phyloP scores from a whole-genome alignment of 257 asterid species.

The Scutellaria barbata region DNA sequence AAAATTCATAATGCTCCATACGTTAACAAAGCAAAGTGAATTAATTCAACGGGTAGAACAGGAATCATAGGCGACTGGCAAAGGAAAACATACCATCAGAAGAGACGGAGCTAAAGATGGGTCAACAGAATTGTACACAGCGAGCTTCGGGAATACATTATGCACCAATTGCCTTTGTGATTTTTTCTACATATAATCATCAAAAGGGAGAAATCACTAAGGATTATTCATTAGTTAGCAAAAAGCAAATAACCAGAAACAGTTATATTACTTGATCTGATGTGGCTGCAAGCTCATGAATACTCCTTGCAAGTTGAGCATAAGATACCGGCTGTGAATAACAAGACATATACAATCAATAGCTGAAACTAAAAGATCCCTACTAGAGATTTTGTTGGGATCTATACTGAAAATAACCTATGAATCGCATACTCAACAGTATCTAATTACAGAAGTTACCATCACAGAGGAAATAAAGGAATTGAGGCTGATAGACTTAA shows the following conservation, averaged over 20 bases:
- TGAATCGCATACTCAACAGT: not conserved
- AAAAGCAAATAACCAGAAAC: slow-evolving; percentile 16
- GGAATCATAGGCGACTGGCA: slow-evolving; percentile 14
- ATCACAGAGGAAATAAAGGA: slow-evolving; percentile 1
- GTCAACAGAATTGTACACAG: slow-evolving; percentile 90
- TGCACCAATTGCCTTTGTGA: slow-evolving; percentile 83
- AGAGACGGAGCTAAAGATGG: slow-evolving; percentile 92
- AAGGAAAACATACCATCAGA: slow-evolving; percentile 62
- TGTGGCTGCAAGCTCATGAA: slow-evolving; percentile 85
- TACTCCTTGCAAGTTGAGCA: slow-evolving; percentile 93
- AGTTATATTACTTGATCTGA: slow-evolving; percentile 72
- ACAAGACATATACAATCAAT: slow-evolving; percentile 16
- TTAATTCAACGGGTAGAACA: slow-evolving; percentile 10
- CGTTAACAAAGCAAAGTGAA: not conserved
- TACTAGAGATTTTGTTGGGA: not conserved
- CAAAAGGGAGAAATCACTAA: slow-evolving; percentile 26
- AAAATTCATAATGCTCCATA: slow-evolving; percentile 18
- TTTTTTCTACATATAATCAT: slow-evolving; percentile 63
- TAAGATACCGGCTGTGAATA: slow-evolving; percentile 76
- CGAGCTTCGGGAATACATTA: slow-evolving; percentile 85
- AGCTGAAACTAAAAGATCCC: slow-evolving; percentile 5
- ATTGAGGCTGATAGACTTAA: slow-evolving; percentile 1
- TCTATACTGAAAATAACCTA: not conserved
- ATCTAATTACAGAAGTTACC: not conserved
- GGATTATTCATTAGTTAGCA: slow-evolving; percentile 8